phyloP scores from a whole-genome alignment of 345 rosid genomes.

The Crucihimalaya himalaica region DNA sequence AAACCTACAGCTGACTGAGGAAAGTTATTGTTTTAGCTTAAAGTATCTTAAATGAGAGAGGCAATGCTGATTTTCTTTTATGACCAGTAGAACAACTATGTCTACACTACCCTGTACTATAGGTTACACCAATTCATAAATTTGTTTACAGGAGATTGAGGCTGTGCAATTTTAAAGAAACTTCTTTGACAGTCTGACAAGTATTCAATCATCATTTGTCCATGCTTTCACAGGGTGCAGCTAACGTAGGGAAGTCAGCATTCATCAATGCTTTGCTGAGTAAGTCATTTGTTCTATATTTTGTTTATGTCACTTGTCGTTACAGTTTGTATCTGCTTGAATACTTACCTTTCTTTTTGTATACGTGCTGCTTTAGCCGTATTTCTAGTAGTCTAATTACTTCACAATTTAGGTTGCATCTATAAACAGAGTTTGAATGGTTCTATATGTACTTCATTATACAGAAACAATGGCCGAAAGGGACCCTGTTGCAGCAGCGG shows the following conservation, averaged over 20 bases:
- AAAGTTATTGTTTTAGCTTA: slow-evolving; percentile 3
- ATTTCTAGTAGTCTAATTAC: neutral
- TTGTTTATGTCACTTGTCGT: neutral
- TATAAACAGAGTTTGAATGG: neutral
- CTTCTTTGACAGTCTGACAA: neutral
- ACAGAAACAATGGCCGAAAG: slow-evolving; percentile 77
- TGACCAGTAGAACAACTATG: neutral
- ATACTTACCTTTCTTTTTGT: neutral
- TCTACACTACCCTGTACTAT: neutral
- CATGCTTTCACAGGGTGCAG: slow-evolving; percentile 68
- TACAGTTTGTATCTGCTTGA: neutral
- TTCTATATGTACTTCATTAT: slow-evolving; percentile 2
- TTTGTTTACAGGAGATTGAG: slow-evolving; percentile 14
- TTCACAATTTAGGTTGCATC: neutral
- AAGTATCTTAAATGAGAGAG: slow-evolving; percentile 2
- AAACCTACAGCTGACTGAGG: neutral
- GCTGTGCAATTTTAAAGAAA: neutral
- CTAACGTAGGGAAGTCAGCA: slow-evolving; percentile 98
- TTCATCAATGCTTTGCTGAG: slow-evolving; percentile 88
- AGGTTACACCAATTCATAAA: slow-evolving; percentile 1
- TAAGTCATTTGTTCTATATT: slow-evolving; percentile 48
- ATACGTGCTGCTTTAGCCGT: slow-evolving; percentile 9
- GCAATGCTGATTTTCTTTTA: neutral
- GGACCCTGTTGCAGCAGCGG: slow-evolving; percentile 94
- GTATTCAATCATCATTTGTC: slow-evolving; percentile 1